phyloP scores from a whole-genome alignment of 441 rosid genomes.

The Hura crepitans region DNA sequence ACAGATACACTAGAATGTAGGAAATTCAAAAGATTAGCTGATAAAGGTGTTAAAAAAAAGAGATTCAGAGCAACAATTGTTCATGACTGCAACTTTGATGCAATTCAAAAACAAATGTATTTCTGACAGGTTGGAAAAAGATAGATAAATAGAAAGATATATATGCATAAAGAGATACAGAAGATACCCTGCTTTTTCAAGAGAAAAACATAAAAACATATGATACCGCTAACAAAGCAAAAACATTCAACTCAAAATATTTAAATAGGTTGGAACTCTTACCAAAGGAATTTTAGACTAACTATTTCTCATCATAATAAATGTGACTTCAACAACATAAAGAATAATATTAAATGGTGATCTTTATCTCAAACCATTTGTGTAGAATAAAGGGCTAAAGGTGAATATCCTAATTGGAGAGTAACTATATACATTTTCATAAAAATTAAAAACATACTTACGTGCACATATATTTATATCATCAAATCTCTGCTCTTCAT shows the following conservation, averaged over 20 bases:
- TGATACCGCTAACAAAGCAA: neutral
- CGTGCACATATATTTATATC: neutral
- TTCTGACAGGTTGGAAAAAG: neutral
- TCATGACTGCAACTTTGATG: neutral
- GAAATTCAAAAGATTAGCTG: neutral
- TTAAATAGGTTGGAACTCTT: neutral
- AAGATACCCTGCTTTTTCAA: neutral
- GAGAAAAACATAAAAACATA: neutral
- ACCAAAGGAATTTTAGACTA: neutral
- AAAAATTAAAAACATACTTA: neutral
- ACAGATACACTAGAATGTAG: neutral
- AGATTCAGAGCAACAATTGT: neutral
- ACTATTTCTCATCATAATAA: neutral
- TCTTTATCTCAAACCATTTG: neutral
- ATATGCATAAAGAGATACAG: neutral
- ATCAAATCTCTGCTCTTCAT: neutral
- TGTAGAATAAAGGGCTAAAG: neutral
- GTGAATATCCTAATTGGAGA: neutral
- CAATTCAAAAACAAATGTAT: no score
- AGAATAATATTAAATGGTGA: slow-evolving; percentile 1
- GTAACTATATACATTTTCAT: neutral
- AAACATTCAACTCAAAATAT: slow-evolving; percentile 5
- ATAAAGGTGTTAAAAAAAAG: slow-evolving; percentile 11
- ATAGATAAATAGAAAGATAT: neutral
- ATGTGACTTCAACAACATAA: neutral